Percentiles rank a stretch among this genome's conserved stretches.
phyloP scores from a whole-genome alignment of 2,329 filamentous ascomycete genomes.

The Botrytis fragariae region DNA sequence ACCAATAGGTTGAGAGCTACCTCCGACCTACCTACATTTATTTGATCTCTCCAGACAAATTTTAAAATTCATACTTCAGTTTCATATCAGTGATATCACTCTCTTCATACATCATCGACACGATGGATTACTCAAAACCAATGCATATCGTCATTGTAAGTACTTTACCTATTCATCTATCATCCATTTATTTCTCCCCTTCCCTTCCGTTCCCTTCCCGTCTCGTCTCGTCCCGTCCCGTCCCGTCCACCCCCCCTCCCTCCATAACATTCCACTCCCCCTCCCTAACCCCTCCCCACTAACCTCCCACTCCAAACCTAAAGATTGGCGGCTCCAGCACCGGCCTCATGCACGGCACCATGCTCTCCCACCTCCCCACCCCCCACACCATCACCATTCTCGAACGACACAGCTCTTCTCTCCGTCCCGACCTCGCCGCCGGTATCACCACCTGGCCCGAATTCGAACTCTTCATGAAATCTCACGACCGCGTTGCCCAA shows the following conservation, averaged over 20 bases:
- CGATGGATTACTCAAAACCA: slow-evolving; percentile 11
- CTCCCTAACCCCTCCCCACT: not conserved
- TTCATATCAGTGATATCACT: not conserved
- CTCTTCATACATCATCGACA: not conserved
- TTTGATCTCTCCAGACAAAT: not conserved
- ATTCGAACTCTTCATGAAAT: slow-evolving; percentile 11
- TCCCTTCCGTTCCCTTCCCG: not conserved
- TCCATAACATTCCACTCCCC: too few relatives aligned
- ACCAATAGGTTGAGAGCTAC: not conserved
- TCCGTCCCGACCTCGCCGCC: slow-evolving; percentile 26
- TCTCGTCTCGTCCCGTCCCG: not conserved
- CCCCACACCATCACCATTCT: slow-evolving; percentile 26
- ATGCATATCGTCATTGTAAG: slow-evolving; percentile 12
- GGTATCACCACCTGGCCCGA: slow-evolving; percentile 25
- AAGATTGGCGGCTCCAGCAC: slow-evolving; percentile 29
- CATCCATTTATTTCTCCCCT: not conserved
- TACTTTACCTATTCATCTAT: not conserved
- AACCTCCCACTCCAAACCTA: not conserved
- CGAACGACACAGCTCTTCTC: slow-evolving; percentile 18
- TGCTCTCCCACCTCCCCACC: slow-evolving; percentile 21
- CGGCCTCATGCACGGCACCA: slow-evolving; percentile 25
- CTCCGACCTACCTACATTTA: not conserved
- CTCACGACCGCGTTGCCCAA: not conserved
- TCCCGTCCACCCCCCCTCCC: too few relatives aligned
- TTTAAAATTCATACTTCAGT: not conserved